Evolutionary conservation across 2,329 filamentous ascomycete species (phyloP), one percentile per base, ranked within the genome.

Genomic region (Arthrobotrys conoides): DNA sequence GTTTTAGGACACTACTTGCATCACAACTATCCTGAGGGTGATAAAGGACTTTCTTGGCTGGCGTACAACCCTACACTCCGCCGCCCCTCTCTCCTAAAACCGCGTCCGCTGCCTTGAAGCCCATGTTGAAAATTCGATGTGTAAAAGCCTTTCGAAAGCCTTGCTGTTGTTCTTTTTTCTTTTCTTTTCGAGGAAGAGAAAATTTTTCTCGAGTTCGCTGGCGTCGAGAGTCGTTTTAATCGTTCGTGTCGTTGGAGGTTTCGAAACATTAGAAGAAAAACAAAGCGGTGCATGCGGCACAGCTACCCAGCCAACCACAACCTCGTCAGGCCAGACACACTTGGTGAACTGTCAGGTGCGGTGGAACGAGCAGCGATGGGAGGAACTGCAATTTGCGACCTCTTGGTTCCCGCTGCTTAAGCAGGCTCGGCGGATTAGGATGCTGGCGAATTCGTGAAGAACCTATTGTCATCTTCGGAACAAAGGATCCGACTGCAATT

Each of bases 1-100:
- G n/a, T 3, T 24, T 46, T 51, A 51, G 48, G 48, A 22, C 20
- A 24, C 20, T 9, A 5, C 33, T 36, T 18, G 44, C 18, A 46
- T 8, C 20, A 14, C 12, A 14, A 12, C 20, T 61, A n/a, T 61
- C 57, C 57, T 20, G 12, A 5, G 9, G n/a, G 2, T 36, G 30
- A 33, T 38, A 59, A 59, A 59, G 33, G 53, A 41, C 30, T 9
- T 2, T 46, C 53, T 59, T 59, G 53, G 53, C 53, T 55, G 51
- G 14, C 51, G 18, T 48, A 22, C 20, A 4, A n/a, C 20, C 8
- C 10, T 1, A 51, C 1, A 51, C 48, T 51, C 16, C 44, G 6
- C 44, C 14, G 48, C 22, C 48, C 48, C 2, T 27, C 5, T 14
- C 16, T 14, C 12, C 51, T 55, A 55, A 55, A n/a, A 1, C 4